Percentiles rank a stretch among this genome's conserved stretches.
These are phyloP conservation scores for Epithele typhae DNA, from an alignment of 768 basidiomycete species.

Conservation along the genomic window DNA sequence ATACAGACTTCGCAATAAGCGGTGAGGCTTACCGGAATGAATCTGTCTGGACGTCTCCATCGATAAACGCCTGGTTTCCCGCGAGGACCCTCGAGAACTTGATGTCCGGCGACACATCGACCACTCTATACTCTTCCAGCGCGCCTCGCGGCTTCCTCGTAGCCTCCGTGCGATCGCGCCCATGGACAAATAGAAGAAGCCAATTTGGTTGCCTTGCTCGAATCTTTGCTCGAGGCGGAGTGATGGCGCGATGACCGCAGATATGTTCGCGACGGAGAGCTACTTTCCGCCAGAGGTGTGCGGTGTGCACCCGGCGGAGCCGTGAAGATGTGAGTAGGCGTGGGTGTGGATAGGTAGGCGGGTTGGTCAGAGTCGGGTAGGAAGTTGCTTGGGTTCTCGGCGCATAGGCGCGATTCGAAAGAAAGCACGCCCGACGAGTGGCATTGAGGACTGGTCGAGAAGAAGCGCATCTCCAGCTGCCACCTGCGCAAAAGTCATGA, in stretches of 20 bases:
- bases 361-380: slow-evolving; percentile 86
- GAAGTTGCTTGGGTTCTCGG: slow-evolving; percentile 93
- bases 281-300: not conserved
- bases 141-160: slow-evolving; percentile 75
- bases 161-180: slow-evolving; percentile 79
- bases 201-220: slow-evolving; percentile 70
- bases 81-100: slow-evolving; percentile 81
- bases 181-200: slow-evolving; percentile 92
- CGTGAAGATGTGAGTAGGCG: slow-evolving; percentile 67
- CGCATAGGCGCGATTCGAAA: slow-evolving; percentile 96
- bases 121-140: slow-evolving; percentile 84
- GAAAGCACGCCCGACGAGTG: slow-evolving; percentile 86
- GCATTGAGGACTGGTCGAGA: slow-evolving; percentile 70
- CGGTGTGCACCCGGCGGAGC: slow-evolving; percentile 34
- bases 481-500: slow-evolving; percentile 44
- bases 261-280: slow-evolving; percentile 11
- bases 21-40: slow-evolving; percentile 59
- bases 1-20: not conserved
- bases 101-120: slow-evolving; percentile 88
- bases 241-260: slow-evolving; percentile 42
- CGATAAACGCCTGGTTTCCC: slow-evolving; percentile 70
- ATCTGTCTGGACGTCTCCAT: slow-evolving; percentile 88
- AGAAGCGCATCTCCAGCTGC: slow-evolving; percentile 87
- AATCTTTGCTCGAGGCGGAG: slow-evolving; percentile 92
- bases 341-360: slow-evolving; percentile 76